A percentile compares a stretch with the other conserved stretches of the same genome.
phyloP scores from a whole-genome alignment of 1,284 basidiomycete genomes.

The Trichosporon sp. region DNA sequence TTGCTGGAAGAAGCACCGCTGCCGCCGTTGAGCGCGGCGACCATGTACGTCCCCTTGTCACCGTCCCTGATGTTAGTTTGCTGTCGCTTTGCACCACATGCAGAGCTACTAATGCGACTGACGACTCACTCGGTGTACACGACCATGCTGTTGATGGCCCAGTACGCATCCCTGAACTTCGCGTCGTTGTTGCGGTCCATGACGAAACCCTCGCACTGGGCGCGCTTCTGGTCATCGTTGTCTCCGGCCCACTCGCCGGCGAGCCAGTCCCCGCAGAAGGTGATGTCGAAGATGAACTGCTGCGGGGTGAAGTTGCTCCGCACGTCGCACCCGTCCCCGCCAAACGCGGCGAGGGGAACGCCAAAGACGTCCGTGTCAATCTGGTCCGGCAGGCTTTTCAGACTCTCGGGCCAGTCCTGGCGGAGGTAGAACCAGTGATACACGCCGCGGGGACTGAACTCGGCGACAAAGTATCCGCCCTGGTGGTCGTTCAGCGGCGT shows the following conservation, averaged over 20 bases:
- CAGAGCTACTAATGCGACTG: too few relatives aligned
- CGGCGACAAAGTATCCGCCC: constrained; percentile 3
- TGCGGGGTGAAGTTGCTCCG: constrained; percentile 9
- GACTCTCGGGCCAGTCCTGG: not conserved
- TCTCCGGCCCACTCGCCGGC: not conserved
- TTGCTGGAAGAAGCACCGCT: not conserved
- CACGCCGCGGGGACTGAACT: constrained; percentile 2
- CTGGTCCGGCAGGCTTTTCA: not conserved
- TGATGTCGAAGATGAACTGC: constrained; percentile 19
- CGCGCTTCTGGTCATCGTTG: not conserved
- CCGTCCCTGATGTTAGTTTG: constrained; percentile 18
- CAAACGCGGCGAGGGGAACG: constrained; percentile 3
- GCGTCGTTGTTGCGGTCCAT: constrained; percentile 13
- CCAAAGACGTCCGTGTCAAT: constrained; percentile 5
- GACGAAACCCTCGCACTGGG: constrained; percentile 7
- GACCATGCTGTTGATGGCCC: constrained; percentile 12
- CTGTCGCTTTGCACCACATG: too few relatives aligned
- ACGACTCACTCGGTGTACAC: constrained; percentile 10
- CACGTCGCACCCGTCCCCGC: not conserved
- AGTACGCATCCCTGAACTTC: not conserved
- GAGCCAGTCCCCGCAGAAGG: constrained; percentile 14
- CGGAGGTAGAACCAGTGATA: constrained; percentile 9
- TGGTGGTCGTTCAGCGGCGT: not conserved
- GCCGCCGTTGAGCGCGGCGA: not conserved
- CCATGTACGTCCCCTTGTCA: not conserved